phyloP scores from a whole-genome alignment of 106 monocot species.

The Dioscorea alata region DNA sequence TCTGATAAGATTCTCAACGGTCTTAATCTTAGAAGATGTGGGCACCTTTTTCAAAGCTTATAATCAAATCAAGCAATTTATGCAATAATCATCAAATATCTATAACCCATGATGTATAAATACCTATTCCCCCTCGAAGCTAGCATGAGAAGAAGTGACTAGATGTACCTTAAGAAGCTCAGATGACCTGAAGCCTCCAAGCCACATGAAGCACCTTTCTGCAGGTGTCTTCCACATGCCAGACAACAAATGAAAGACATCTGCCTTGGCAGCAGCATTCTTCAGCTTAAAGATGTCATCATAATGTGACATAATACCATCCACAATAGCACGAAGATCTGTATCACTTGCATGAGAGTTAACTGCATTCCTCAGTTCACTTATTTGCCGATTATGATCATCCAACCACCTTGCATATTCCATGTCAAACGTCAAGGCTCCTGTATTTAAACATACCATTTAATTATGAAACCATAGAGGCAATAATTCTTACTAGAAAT shows the following conservation, averaged over 20 bases:
- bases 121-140: no score
- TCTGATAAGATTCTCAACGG: no score
- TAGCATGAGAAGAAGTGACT: neutral
- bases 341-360: slow-evolving; percentile 52
- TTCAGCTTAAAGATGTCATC: slow-evolving; percentile 46
- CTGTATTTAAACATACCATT: slow-evolving; percentile 8
- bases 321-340: slow-evolving; percentile 40
- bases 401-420: slow-evolving; percentile 56
- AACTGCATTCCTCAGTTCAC: slow-evolving; percentile 46
- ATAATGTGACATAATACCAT: slow-evolving; percentile 38
- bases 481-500: neutral
- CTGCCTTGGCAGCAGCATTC: slow-evolving; percentile 40
- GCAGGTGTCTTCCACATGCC: slow-evolving; percentile 68
- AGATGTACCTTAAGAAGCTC: slow-evolving; percentile 40
- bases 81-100: no score
- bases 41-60: no score
- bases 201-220: slow-evolving; percentile 52
- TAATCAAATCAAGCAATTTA: no score
- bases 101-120: no score
- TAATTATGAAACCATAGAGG: neutral
- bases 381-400: slow-evolving; percentile 55
- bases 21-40: no score
- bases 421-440: slow-evolving; percentile 45
- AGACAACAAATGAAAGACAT: slow-evolving; percentile 48
- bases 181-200: slow-evolving; percentile 47